phyloP scores from a whole-genome alignment of 495 filamentous ascomycete species.

The Tuber magnatum region DNA sequence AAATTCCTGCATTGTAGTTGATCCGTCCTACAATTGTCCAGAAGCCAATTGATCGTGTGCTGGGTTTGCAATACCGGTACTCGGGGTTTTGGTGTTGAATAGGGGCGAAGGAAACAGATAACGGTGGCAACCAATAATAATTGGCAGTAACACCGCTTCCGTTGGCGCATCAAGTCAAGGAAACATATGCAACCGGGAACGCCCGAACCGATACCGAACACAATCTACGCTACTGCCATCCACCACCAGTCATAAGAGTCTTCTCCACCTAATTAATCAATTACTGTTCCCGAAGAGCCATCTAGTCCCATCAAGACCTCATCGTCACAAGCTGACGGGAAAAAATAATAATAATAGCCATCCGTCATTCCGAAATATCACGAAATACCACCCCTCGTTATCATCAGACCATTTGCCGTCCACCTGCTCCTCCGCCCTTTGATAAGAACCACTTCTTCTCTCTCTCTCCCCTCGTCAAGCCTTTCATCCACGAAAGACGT shows the following conservation, averaged over 20 bases:
- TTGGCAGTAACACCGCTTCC: background rate
- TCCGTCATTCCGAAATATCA: background rate
- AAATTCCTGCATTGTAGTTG: background rate
- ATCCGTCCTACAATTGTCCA: background rate
- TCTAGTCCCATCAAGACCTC: background rate
- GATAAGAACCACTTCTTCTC: background rate
- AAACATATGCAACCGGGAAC: constrained; percentile 2
- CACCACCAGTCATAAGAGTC: background rate
- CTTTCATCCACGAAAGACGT: background rate
- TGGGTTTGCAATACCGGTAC: background rate
- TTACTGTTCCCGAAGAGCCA: constrained; percentile 6
- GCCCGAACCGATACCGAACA: background rate
- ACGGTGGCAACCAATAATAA: background rate
- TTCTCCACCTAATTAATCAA: background rate
- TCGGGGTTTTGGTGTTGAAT: constrained; percentile 1
- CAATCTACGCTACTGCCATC: background rate
- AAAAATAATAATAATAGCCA: background rate
- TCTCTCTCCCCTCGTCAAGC: background rate
- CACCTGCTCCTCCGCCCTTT: background rate
- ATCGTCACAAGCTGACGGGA: background rate
- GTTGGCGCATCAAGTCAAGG: background rate
- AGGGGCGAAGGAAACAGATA: background rate
- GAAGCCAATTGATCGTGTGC: constrained; percentile 1
- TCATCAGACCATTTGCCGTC: background rate
- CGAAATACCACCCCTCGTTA: background rate